A percentile compares a stretch with the other conserved stretches of the same genome.
Conservation (phyloP, 306 rosid species). For the Hippophae tibetana region DNA sequence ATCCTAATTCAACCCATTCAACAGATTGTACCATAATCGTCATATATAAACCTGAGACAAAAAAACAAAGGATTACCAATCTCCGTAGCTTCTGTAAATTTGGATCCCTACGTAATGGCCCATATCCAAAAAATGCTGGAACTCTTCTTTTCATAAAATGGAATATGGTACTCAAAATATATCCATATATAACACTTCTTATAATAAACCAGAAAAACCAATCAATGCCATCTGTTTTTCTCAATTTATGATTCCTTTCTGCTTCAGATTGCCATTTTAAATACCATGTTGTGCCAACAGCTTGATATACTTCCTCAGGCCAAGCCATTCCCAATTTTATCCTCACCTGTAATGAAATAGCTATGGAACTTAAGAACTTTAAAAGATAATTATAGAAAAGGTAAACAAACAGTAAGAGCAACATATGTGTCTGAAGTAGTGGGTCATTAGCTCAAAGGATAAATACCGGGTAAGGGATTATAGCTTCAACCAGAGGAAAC, state of each 20-base stretch:
- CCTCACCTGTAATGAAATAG: slow-evolving; percentile 44
- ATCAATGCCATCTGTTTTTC: slow-evolving; percentile 31
- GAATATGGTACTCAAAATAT: slow-evolving; percentile 47
- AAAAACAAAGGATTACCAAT: slow-evolving; percentile 48
- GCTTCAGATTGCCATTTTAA: slow-evolving; percentile 87
- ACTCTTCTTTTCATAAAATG: slow-evolving; percentile 41
- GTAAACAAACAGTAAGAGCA: neutral
- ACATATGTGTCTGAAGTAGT: slow-evolving; percentile 15
- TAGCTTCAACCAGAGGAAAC: slow-evolving; percentile 61
- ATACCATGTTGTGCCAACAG: slow-evolving; percentile 71
- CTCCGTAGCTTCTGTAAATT: slow-evolving; percentile 49
- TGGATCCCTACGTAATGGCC: slow-evolving; percentile 72
- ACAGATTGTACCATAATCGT: slow-evolving; percentile 11
- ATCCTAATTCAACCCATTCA: slow-evolving; percentile 5
- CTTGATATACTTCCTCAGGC: slow-evolving; percentile 73
- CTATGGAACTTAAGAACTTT: slow-evolving; percentile 13
- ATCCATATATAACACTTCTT: slow-evolving; percentile 45
- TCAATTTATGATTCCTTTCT: slow-evolving; percentile 43
- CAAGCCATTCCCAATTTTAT: slow-evolving; percentile 81
- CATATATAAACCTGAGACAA: slow-evolving; percentile 11
- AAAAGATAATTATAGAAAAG: slow-evolving; percentile 4
- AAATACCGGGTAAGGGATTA: slow-evolving; percentile 68
- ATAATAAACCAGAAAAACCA: slow-evolving; percentile 58
- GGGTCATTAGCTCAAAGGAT: slow-evolving; percentile 19
- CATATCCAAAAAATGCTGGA: slow-evolving; percentile 58